Evolutionary conservation across 495 filamentous ascomycete genomes (phyloP), one percentile per base, ranked within the genome.

Genomic region (Annulohypoxylon bovei): DNA sequence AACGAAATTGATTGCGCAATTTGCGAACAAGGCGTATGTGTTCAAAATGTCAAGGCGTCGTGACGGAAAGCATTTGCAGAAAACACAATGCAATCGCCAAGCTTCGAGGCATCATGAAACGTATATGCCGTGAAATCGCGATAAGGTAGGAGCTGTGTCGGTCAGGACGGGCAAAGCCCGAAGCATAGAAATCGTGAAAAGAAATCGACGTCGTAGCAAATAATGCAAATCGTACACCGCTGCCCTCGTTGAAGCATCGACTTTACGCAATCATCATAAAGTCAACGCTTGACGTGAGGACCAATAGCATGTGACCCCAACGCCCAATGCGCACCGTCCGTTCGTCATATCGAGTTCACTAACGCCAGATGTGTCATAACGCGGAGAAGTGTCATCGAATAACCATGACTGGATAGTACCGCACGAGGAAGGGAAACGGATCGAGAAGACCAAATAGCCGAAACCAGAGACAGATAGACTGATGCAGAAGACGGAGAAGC

Each of bases 391-490:
- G 40, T 60, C n/a, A 50, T 72, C 39, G 64, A 72, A 61, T 40
- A 53, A 44, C 54, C 60, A 47, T 37, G 42, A 61, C 61, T 58
- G 62, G 37, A 72, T 46, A 54, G 44, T 18, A 60, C 25, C 39
- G 32, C 60, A 65, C 30, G 54, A 35, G 46, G 53, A 39, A 61
- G 54, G 64, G 64, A 57, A 60, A 46, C 32, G 42, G 61, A 68
- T 22, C 32, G 44, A 67, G 59, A 62, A 65, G 55, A 64, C 64
- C 70, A 47, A 68, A 60, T 47, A 72, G 70, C 67, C 58, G 68
- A 63, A 77, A 77, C 75, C 75, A 70, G 69, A 67, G 75, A 57
- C 49, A 42, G 72, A 75, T 67, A 67, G 75, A 57, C 27, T 47
- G 72, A 75, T 69, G 73, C 70, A 64, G 61, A 65, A 70, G 64